These are phyloP conservation scores for Diacronema lutheri DNA, from an alignment of 78 protist species.

Conservation along the genomic window DNA sequence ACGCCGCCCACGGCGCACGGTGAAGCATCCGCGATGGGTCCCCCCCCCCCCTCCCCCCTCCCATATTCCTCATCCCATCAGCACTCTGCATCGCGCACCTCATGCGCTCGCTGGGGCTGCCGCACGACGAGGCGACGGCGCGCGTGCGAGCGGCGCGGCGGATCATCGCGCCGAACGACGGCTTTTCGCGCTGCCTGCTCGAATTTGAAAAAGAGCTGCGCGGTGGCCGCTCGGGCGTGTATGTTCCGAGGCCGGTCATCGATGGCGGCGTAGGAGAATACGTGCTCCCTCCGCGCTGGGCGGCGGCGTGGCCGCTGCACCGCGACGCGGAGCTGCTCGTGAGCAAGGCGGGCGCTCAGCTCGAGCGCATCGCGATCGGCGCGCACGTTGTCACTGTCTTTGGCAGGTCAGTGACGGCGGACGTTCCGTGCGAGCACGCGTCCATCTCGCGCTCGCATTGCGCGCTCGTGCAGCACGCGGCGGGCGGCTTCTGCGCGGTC, in stretches of 20 bases:
- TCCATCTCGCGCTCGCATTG: background rate
- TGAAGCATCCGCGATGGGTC: no score
- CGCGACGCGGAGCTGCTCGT: background rate
- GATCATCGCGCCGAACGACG: background rate
- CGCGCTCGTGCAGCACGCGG: background rate
- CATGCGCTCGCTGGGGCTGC: background rate
- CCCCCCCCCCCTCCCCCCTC: no score
- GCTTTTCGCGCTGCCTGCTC: background rate
- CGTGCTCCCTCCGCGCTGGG: no score
- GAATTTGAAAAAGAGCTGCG: background rate
- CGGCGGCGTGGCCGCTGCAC: no score
- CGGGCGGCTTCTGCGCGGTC: background rate
- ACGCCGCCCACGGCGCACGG: no score
- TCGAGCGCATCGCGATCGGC: background rate
- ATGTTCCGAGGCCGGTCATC: background rate
- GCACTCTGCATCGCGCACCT: no score
- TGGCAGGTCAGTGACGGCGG: background rate
- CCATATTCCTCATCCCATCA: no score
- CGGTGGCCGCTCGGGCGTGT: conserved; percentile 8
- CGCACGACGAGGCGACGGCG: background rate
- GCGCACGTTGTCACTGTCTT: background rate
- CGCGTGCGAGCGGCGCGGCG: background rate
- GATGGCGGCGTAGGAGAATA: no score
- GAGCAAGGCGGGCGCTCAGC: background rate
- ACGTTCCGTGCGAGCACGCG: background rate